phyloP scores from a whole-genome alignment of 176 grass and related monocot genomes.

The Carex cristatella region DNA sequence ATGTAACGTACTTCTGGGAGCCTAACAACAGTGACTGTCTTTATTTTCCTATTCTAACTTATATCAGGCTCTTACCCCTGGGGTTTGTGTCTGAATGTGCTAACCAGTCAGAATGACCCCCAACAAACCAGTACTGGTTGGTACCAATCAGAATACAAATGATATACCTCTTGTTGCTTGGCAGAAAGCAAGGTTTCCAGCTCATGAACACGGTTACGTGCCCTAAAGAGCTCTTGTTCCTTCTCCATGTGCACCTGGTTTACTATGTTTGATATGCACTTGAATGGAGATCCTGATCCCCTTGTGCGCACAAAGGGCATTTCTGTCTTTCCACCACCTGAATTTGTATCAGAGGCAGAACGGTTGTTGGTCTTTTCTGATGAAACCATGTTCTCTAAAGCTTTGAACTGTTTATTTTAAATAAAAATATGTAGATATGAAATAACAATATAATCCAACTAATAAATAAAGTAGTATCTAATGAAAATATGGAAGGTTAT shows the following conservation, averaged over 20 bases:
- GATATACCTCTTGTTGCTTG: constrained; percentile 76
- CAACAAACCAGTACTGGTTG: background rate
- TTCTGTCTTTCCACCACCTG: constrained; percentile 43
- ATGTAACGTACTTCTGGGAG: background rate
- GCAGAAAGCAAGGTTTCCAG: constrained; percentile 56
- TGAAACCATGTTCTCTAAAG: constrained; percentile 57
- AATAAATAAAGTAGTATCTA: background rate
- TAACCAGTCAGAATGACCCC: background rate
- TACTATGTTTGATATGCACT: constrained; percentile 74
- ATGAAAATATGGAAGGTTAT: background rate
- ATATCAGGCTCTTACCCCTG: background rate
- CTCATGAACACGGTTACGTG: constrained; percentile 58
- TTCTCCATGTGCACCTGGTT: constrained; percentile 81
- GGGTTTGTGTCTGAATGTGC: background rate
- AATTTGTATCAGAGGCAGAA: constrained; percentile 35
- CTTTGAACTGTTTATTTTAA: constrained; percentile 40
- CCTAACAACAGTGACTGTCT: background rate
- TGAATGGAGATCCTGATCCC: constrained; percentile 65
- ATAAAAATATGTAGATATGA: constrained; percentile 3
- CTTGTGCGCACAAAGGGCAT: constrained; percentile 41
- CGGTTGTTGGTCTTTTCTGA: constrained; percentile 25
- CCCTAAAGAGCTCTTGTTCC: constrained; percentile 60
- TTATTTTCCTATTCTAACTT: background rate
- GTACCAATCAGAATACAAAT: background rate
- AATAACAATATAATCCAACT: background rate